Percentiles rank a stretch among this genome's conserved stretches.
Conservation (phyloP, 305 asterid species). For the Solanum hybrid region DNA sequence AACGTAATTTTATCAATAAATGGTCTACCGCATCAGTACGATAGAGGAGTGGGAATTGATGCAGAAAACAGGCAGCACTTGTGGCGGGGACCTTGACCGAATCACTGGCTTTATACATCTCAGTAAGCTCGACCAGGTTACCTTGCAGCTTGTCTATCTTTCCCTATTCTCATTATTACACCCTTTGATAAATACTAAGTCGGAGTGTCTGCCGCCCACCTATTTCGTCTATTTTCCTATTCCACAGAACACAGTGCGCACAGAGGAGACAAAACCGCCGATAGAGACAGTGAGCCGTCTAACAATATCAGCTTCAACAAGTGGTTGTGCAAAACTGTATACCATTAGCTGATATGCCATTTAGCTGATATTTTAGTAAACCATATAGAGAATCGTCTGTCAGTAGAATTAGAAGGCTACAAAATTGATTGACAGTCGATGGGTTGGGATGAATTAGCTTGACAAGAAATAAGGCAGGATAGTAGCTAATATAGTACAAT, state of each 20-base stretch:
- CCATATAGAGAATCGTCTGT: not conserved
- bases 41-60: constrained; percentile 70
- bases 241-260: not conserved
- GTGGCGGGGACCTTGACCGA: constrained; percentile 61
- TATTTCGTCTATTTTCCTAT: not conserved
- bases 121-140: constrained; percentile 73
- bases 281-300: not conserved
- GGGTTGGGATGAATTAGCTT: not conserved
- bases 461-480: not conserved
- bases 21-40: constrained; percentile 71
- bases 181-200: not conserved
- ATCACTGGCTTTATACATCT: constrained; percentile 69
- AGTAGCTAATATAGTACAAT: not conserved
- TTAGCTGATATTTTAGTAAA: not conserved
- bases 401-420: not conserved
- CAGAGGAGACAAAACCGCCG: not conserved
- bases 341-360: not conserved
- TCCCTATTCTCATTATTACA: not conserved
- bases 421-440: not conserved
- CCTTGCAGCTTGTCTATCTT: not conserved
- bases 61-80: constrained; percentile 36
- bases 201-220: not conserved
- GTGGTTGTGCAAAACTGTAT: not conserved
- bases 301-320: not conserved
- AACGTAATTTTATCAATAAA: too few species aligned